Evolutionary conservation across 352 stramenopile genomes (phyloP).

Genomic region (Phytophthora meadii): DNA sequence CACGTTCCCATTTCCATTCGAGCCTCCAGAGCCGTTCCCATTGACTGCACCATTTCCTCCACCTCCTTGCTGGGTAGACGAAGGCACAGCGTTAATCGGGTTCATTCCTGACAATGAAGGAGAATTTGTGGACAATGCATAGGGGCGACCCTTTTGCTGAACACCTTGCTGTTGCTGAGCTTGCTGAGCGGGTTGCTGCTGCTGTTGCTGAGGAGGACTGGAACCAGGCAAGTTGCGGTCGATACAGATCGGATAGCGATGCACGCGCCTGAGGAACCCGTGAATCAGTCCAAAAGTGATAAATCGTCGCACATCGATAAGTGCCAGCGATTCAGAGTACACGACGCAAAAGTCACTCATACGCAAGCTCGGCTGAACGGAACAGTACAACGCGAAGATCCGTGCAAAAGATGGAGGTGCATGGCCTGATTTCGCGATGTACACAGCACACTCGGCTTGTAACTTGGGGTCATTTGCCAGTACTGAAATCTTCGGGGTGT

Average conservation of each 20-base stretch:
- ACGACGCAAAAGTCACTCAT: conserved; percentile 88
- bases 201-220: conserved; percentile 37
- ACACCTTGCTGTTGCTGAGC: conserved; percentile 40
- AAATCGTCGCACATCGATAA: conserved; percentile 84
- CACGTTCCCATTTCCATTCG: conserved; percentile 40
- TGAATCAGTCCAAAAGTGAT: conserved; percentile 91
- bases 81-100: conserved; percentile 25
- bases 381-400: conserved; percentile 90
- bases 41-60: conserved; percentile 14
- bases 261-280: conserved; percentile 82
- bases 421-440: conserved; percentile 79
- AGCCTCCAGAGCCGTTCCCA: conserved; percentile 16
- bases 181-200: conserved; percentile 37
- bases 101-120: conserved; percentile 46
- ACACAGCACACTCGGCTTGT: conserved; percentile 78
- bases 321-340: conserved; percentile 69
- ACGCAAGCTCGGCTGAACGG: conserved; percentile 80
- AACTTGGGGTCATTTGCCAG: conserved; percentile 71
- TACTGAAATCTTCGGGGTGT: conserved; percentile 62
- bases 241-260: conserved; percentile 84
- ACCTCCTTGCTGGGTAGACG: conserved; percentile 26
- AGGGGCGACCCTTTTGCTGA: conserved; percentile 36
- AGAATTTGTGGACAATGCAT: conserved; percentile 42
- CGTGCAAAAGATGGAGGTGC: conserved; percentile 66
- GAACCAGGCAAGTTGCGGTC: conserved; percentile 43